Evolutionary conservation across 345 rosid genomes (phyloP), one percentile per base, ranked within the genome.

Genomic region (Eutrema heterophyllum): DNA sequence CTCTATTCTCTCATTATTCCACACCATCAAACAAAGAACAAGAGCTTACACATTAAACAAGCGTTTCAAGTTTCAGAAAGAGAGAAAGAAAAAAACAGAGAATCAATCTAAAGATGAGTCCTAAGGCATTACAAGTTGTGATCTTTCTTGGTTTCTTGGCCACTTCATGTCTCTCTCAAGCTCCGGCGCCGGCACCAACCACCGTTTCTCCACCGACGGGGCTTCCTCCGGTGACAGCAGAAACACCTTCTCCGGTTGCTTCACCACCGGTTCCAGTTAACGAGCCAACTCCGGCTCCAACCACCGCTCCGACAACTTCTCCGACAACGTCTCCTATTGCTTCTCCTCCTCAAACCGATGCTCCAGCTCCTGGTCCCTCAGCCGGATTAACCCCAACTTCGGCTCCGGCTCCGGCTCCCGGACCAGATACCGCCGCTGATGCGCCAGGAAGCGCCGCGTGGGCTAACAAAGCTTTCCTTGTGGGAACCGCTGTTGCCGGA

Each of bases 141-240:
- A 48, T 89, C 65, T 59, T 89, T 73, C 73, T 92, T 21, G 86
- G 88, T 71, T 86, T 92, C 64, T 70, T 92, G 78, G 89, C 86
- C 55, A 84, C 86, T 10, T 84, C 96, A 0, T 86, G 89, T 81
- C 43, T 83, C 74, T 87, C 93, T 13, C 98, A 90, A 72, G 86
- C 96, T 18, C 96, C 96, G 0, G 82, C 84, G 0, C 80, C 96
- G 0, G 41, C 89, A 6, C 81, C 81, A 64, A 77, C 62, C 50
- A 50, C 53, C n/a, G 64, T 21, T 76, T 18, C 65, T 70, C 79
- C 74, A 45, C 75, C 80, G 13, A 45, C 76, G 5, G 44, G 51
- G 0, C 58, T 57, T 55, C 90, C 89, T 33, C 77, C 92, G 4
- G 30, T 87, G 32, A 80, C 89, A 4, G 58, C 89, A 1, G 65